Evolutionary conservation across 371 early-diverging fungal species (phyloP).

Genomic region (Mucor irregularis): DNA sequence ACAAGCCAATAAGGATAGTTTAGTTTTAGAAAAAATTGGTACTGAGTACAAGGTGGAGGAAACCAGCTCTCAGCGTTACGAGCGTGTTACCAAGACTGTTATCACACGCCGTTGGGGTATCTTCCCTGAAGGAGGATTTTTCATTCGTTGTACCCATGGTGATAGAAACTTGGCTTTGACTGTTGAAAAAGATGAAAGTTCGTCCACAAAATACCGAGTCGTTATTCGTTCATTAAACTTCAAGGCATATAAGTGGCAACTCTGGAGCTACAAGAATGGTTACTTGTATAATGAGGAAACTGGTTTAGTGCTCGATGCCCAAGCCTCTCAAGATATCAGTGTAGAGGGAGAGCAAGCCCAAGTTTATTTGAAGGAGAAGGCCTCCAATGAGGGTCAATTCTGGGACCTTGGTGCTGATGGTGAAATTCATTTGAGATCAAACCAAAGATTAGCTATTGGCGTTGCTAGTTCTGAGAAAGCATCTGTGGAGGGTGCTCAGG

Average conservation of each 20-base stretch:
- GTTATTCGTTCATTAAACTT: constrained; percentile 38
- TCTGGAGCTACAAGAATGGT: constrained; percentile 52
- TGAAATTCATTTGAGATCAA: constrained; percentile 42
- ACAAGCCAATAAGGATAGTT: constrained; percentile 14
- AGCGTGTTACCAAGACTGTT: constrained; percentile 30
- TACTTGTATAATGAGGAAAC: constrained; percentile 57
- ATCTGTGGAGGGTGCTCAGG: constrained; percentile 34
- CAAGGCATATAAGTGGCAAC: constrained; percentile 47
- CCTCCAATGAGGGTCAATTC: constrained; percentile 37
- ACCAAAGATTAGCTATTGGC: constrained; percentile 36
- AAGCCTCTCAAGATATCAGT: constrained; percentile 27
- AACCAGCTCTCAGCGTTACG: constrained; percentile 30
- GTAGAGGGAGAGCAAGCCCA: constrained; percentile 38
- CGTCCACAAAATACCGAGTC: constrained; percentile 17
- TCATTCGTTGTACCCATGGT: constrained; percentile 36
- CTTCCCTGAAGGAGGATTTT: constrained; percentile 42
- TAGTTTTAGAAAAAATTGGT: constrained; percentile 12
- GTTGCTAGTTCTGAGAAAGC: constrained; percentile 27
- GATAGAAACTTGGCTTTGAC: constrained; percentile 38
- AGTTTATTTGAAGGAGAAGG: constrained; percentile 26
- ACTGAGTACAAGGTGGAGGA: constrained; percentile 20
- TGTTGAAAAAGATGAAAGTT: constrained; percentile 21
- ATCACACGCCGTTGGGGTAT: constrained; percentile 47
- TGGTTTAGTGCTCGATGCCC: constrained; percentile 51
- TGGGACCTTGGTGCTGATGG: constrained; percentile 44